Evolutionary conservation across 139 green algal species (phyloP).

Genomic region (Picochlorum sp.): DNA sequence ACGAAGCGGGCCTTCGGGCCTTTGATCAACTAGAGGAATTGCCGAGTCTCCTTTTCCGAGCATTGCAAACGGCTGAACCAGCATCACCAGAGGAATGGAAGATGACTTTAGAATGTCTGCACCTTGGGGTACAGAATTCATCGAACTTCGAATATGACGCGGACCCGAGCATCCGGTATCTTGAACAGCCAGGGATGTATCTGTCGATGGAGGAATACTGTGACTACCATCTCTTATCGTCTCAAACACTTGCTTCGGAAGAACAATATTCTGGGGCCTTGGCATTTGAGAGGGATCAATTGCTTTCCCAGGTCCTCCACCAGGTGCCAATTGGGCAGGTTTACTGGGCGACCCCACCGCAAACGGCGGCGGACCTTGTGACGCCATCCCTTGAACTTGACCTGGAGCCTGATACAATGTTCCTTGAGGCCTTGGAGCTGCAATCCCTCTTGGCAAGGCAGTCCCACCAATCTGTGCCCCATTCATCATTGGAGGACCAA

Average conservation of each 20-base stretch:
- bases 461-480: too few species aligned
- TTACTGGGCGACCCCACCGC: not conserved
- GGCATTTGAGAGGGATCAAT: constrained; percentile 2
- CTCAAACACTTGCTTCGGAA: constrained; percentile 43
- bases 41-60: constrained; percentile 56
- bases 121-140: constrained; percentile 66
- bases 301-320: not conserved
- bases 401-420: too few species aligned
- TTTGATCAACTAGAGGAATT: constrained; percentile 60
- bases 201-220: constrained; percentile 25
- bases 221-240: constrained; percentile 37
- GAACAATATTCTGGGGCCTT: not conserved
- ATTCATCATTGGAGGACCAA: too few species aligned
- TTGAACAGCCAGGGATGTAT: constrained; percentile 29
- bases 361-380: not conserved
- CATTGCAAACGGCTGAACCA: constrained; percentile 75
- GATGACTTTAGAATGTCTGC: constrained; percentile 59
- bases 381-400: too few species aligned
- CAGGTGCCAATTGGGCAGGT: not conserved
- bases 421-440: too few species aligned
- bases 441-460: too few species aligned
- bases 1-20: constrained; percentile 68
- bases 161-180: constrained; percentile 67
- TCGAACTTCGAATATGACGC: constrained; percentile 63
- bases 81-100: constrained; percentile 69